Evolutionary conservation across 257 asterid species (phyloP), one percentile per base, ranked within the genome.

Genomic region (Ilex aquifolium): DNA sequence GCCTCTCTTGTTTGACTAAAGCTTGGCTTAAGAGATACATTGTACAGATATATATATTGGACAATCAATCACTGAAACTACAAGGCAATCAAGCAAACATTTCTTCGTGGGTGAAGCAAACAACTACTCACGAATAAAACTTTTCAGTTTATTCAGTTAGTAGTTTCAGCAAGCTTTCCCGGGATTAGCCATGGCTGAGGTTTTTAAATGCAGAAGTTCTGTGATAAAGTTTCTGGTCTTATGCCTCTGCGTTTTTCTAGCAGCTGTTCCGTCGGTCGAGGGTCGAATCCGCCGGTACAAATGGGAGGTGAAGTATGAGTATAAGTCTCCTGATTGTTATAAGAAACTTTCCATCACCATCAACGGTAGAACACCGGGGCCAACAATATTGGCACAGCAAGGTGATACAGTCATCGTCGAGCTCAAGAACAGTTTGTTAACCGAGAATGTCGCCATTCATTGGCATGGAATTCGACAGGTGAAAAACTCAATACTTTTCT

Each of bases 401-500:
- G 99, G 99, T 6, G 99, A 92, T 65, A 85, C 99, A 13, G 56
- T 89, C 48, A 74, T 92, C 3, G 97, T 92, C 5, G 87, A 89
- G 79, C 83, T 92, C 44, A 83, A 69, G 42, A 89, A 89, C 68
- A 72, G 82, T 44, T 68, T 92, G 81, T 31, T 80, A 17, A 87
- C 95, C 1, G 99, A 92, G 65, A 87, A 89, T 56, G 85, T 79
- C 2, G 99, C 95, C 1, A 79, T 92, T 54, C 99, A 92, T 46
- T 92, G 99, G 99, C 99, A 92, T 72, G 99, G 99, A 27, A 92
- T 89, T 54, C 74, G 96, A 85, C 99, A 89, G 95, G 96, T 88
- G 50, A 44, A 12, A 53, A 3, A 12, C 54, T 49, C 5, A 13
- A 2, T 11, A 15, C 54, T 49, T 49, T 49, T 49, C 54, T 49